A percentile compares a stretch with the other conserved stretches of the same genome.
phyloP scores from a whole-genome alignment of 2,329 filamentous ascomycete genomes.

The Phialophora verrucosa region DNA sequence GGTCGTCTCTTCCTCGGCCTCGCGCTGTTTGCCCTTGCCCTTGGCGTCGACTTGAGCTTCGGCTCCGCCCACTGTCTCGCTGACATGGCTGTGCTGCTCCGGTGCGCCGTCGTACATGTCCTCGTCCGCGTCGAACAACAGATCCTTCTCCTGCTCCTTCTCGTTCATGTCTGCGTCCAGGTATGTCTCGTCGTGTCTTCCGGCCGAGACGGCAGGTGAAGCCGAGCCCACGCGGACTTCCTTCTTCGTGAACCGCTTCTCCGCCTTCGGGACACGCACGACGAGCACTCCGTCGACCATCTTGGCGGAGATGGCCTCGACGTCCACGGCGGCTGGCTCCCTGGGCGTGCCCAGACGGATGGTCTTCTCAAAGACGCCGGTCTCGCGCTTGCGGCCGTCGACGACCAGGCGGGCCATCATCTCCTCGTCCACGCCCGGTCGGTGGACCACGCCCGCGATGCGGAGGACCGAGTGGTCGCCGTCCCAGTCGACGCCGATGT shows the following conservation, averaged over 20 bases:
- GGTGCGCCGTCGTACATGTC: constrained; percentile 27
- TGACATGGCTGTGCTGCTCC: neutral
- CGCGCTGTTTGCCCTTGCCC: constrained; percentile 36
- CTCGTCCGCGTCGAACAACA: constrained; percentile 49
- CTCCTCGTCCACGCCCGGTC: constrained; percentile 72
- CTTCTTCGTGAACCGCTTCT: constrained; percentile 58
- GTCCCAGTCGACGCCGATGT: constrained; percentile 78
- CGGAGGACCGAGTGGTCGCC: constrained; percentile 68
- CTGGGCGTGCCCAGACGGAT: constrained; percentile 62
- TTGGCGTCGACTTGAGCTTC: constrained; percentile 5
- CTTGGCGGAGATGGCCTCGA: constrained; percentile 71
- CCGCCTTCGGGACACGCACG: constrained; percentile 76
- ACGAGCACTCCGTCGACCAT: constrained; percentile 78
- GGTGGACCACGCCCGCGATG: constrained; percentile 74
- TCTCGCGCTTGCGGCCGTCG: constrained; percentile 74
- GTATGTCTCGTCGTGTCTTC: constrained; percentile 42
- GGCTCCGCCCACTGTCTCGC: neutral
- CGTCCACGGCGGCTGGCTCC: constrained; percentile 68
- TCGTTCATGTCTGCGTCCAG: constrained; percentile 45
- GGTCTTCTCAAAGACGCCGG: constrained; percentile 75
- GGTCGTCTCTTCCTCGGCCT: constrained; percentile 29
- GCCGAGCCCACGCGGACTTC: constrained; percentile 52
- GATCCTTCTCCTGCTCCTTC: constrained; percentile 47
- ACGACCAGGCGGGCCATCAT: constrained; percentile 68
- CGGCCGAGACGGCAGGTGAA: constrained; percentile 20